Percentiles rank a stretch among this genome's conserved stretches.
Evolutionary conservation across 371 early-diverging fungal species (phyloP).

Genomic region (Mortierella sp.): DNA sequence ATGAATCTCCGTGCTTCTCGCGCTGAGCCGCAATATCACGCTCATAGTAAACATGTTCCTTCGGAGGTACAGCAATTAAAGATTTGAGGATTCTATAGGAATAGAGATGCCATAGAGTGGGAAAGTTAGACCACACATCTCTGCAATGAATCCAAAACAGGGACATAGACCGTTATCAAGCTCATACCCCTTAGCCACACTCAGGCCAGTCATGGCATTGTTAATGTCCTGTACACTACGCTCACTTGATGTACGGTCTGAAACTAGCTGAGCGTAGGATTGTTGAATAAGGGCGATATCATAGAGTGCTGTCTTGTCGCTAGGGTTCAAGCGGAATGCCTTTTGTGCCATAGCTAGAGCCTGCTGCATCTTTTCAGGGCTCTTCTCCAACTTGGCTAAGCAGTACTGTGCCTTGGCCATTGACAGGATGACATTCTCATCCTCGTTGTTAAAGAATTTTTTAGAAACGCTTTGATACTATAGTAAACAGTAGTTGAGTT

Average conservation of each 20-base stretch:
- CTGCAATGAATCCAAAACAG: too few species aligned
- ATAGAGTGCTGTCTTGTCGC: constrained; percentile 75
- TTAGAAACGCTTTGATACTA: constrained; percentile 78
- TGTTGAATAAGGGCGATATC: constrained; percentile 90
- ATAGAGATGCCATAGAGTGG: neutral
- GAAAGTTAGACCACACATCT: too few species aligned
- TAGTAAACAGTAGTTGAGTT: neutral
- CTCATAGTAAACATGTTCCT: constrained; percentile 72
- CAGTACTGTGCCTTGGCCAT: constrained; percentile 88
- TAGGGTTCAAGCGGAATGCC: constrained; percentile 67
- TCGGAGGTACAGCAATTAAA: constrained; percentile 60
- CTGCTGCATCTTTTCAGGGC: constrained; percentile 72
- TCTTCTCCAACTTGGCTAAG: constrained; percentile 79
- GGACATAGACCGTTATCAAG: neutral
- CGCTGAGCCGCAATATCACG: constrained; percentile 75
- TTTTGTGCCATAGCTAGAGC: constrained; percentile 73
- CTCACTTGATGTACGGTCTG: constrained; percentile 74
- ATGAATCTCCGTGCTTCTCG: constrained; percentile 73
- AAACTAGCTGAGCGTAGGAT: constrained; percentile 82
- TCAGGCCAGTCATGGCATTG: constrained; percentile 68
- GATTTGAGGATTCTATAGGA: constrained; percentile 60
- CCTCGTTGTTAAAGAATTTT: constrained; percentile 67
- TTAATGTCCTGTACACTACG: constrained; percentile 69
- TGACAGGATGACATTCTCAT: constrained; percentile 73
- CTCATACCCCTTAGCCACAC: constrained; percentile 58